Base-by-base conservation (phyloP, 345 rosid species). In the Eucalyptus pumila region DNA sequence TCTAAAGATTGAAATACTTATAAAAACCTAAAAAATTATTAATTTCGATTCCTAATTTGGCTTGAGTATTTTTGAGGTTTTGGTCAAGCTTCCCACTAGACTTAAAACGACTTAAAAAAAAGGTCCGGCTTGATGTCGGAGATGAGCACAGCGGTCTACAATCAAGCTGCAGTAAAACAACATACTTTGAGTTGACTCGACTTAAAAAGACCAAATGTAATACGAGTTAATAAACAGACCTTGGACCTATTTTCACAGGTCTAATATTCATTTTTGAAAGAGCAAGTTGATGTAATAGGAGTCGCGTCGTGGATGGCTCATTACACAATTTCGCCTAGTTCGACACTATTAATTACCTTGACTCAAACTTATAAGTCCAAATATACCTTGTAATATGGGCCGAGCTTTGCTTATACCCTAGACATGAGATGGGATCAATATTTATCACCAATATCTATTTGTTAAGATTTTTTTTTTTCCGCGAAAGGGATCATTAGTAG, bases 391-490 rank as follows among this genome's bases (percentile, higher is more conserved):
- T n/a, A 14, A 65, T 9, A 65, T 4, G 11, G 8, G 11, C 11
- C 6, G 21, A 14, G 37, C 40, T n/a, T 6, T 0, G 0, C 37
- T n/a, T 14, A n/a, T 5, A 65, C 6, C 10, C 10, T 65, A 65
- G 2, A 65, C 6, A n/a, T 1, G 16, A n/a, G 72, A 65, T n/a
- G 16, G 4, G 3, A 62, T 56, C 0, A 8, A 1, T 21, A 52
- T 52, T 21, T 1, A 1, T 52, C 1, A 52, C 0, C 0, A 26
- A 21, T 2, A 21, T 52, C 58, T 21, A 1, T 52, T 52, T 21
- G 26, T 11, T 50, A 21, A 21, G 5, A 52, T 5, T 0, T 26
- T 58, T 24, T 24, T 21, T 54, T 48, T 50, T 15, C 21, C 1
- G 8, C 0, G 4, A 11, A 51, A 17, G 9, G 23, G 56, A 17